A percentile compares a stretch with the other conserved stretches of the same genome.
Evolutionary conservation across 176 grass and related monocot genomes (phyloP).

Genomic region (Ampelocalamus luodianensis): DNA sequence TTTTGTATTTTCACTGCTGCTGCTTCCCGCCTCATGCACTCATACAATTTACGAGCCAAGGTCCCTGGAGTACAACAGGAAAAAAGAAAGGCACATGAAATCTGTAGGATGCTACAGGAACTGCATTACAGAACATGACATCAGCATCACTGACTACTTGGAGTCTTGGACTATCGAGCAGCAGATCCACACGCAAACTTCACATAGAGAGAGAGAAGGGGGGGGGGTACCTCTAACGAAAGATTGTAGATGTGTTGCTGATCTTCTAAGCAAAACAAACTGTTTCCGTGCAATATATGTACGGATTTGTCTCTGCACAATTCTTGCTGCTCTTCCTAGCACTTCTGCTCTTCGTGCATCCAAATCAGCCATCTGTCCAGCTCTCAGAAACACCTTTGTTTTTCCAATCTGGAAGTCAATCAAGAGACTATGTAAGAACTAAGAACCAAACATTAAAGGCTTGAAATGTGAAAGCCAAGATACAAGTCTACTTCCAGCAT

Average conservation of each 20-base stretch:
- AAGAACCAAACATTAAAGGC: constrained; percentile 16
- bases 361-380: constrained; percentile 98
- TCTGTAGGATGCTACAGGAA: constrained; percentile 24
- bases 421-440: constrained; percentile 33
- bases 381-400: constrained; percentile 95
- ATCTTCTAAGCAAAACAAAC: constrained; percentile 73
- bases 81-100: constrained; percentile 30
- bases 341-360: constrained; percentile 96
- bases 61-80: constrained; percentile 59
- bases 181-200: neutral
- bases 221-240: constrained; percentile 71
- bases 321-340: constrained; percentile 93
- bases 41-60: constrained; percentile 82
- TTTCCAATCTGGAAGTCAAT: constrained; percentile 80
- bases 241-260: constrained; percentile 83
- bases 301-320: constrained; percentile 89
- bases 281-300: constrained; percentile 90
- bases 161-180: constrained; percentile 3
- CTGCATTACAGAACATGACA: constrained; percentile 36
- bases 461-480: constrained; percentile 24
- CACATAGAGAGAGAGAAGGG: neutral
- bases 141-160: constrained; percentile 12
- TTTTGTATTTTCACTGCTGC: constrained; percentile 93
- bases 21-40: constrained; percentile 83
- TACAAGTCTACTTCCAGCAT: constrained; percentile 27